A percentile compares a stretch with the other conserved stretches of the same genome.
phyloP scores from a whole-genome alignment of 495 filamentous ascomycete species.

The Delitschia confertaspora region DNA sequence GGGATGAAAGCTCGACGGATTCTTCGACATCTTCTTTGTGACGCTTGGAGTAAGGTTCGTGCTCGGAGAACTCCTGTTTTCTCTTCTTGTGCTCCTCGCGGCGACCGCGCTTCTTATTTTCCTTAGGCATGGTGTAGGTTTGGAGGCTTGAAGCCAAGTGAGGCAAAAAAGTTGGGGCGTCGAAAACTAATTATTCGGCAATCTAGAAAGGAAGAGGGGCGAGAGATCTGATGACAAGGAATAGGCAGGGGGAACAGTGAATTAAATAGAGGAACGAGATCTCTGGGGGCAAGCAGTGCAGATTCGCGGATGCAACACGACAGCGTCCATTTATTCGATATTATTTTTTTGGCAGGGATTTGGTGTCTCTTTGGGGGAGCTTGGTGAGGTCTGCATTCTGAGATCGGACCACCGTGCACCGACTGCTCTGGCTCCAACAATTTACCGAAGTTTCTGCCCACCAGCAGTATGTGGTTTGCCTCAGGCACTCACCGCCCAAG shows the following conservation, averaged over 20 bases:
- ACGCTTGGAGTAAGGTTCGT: conserved; percentile 23
- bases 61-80: conserved; percentile 40
- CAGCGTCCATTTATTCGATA: background rate
- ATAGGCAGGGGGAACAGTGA: background rate
- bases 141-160: background rate
- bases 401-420: too few relatives aligned
- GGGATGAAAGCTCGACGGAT: background rate
- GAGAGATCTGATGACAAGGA: too few relatives aligned
- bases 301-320: conserved; percentile 1
- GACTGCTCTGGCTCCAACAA: too few relatives aligned
- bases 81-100: conserved; percentile 49
- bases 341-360: background rate
- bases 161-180: background rate
- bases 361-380: too few relatives aligned
- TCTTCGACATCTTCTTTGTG: conserved; percentile 22
- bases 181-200: background rate
- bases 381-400: too few relatives aligned
- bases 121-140: conserved; percentile 43
- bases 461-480: too few relatives aligned
- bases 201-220: background rate
- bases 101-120: conserved; percentile 60
- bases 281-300: background rate
- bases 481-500: too few relatives aligned
- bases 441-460: too few relatives aligned
- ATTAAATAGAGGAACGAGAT: background rate